Percentiles rank a stretch among this genome's conserved stretches.
Evolutionary conservation across 148 eudicot species (phyloP).

Genomic region (Rhododendron mucronatum): DNA sequence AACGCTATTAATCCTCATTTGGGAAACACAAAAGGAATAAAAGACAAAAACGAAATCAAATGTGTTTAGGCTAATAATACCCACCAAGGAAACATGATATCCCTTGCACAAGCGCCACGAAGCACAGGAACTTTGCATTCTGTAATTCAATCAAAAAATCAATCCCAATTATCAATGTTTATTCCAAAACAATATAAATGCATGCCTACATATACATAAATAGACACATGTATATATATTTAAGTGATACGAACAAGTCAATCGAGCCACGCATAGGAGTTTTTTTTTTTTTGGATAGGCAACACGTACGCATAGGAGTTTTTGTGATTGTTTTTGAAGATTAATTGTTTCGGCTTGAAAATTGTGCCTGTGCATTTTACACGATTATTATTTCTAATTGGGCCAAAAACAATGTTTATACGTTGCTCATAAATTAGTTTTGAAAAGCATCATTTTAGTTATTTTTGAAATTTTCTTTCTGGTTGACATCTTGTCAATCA

Average conservation of each 20-base stretch:
- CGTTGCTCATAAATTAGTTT: background rate
- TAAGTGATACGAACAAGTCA: too few relatives aligned
- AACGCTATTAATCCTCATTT: background rate
- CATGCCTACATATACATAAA: too few relatives aligned
- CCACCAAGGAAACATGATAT: conserved; percentile 72
- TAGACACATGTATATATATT: too few relatives aligned
- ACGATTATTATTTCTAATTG: background rate
- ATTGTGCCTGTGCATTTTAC: background rate
- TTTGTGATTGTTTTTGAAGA: too few relatives aligned
- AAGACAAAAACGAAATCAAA: background rate
- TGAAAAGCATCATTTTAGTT: too few relatives aligned
- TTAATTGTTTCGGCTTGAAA: too few relatives aligned
- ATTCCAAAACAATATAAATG: too few relatives aligned
- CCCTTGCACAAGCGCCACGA: conserved; percentile 64
- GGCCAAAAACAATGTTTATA: background rate
- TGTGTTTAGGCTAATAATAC: conserved; percentile 5
- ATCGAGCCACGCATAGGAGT: too few relatives aligned
- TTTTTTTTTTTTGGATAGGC: too few relatives aligned
- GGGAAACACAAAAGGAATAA: background rate
- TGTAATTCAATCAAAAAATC: conserved; percentile 19
- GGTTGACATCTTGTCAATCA: too few relatives aligned
- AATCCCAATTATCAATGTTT: background rate
- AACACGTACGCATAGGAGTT: too few relatives aligned
- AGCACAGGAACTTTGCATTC: conserved; percentile 60
- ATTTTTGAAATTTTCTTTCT: too few relatives aligned